Evolutionary conservation across 805 yeast species (phyloP), one percentile per base, ranked within the genome.

Genomic region (Metschnikowia baotianmanensis): DNA sequence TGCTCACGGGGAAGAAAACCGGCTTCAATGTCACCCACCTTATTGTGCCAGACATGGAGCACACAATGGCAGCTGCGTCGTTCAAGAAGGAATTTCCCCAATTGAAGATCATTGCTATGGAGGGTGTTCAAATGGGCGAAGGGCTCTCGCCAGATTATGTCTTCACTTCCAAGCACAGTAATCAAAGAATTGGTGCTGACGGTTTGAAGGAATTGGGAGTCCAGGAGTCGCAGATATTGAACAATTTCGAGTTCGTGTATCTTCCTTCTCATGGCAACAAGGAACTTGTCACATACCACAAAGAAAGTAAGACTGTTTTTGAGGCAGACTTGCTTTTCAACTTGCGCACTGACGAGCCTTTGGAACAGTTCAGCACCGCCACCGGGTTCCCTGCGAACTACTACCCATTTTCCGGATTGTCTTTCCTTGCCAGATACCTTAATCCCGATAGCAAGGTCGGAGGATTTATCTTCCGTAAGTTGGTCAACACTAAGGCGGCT

Each of bases 301-400:
- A 63, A 31, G 56, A 58, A 11, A 62, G 78, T 25, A 73, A 72
- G 55, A 67, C 77, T 0, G 52, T 82, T 15, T 65, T 76, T 45
- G 78, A 73, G 50, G 88, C 82, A 11, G 88, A 83, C 56, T 55
- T 82, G 43, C 52, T 82, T 24, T 76, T 82, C 62, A 79, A 80
- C 55, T 63, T 81, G 47, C 49, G 51, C 3, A 81, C 80, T 10
- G 65, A 67, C 24, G 51, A 40, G 20, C 47, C 52, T 5, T 51
- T 66, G 48, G 72, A 69, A 41, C 82, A 76, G 50, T 74, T 57
- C 51, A 62, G 69, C 18, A 61, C 67, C 1, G 64, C 48, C 26
- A 50, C 63, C 6, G 86, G 82, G 23, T 80, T 65, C 46, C 65
- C 67, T 7, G 65, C 60, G 5, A 57, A 56, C 6, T 58, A 51